Base-by-base conservation (phyloP, 2,329 filamentous ascomycete genomes). In the Elsinoe perseae region DNA sequence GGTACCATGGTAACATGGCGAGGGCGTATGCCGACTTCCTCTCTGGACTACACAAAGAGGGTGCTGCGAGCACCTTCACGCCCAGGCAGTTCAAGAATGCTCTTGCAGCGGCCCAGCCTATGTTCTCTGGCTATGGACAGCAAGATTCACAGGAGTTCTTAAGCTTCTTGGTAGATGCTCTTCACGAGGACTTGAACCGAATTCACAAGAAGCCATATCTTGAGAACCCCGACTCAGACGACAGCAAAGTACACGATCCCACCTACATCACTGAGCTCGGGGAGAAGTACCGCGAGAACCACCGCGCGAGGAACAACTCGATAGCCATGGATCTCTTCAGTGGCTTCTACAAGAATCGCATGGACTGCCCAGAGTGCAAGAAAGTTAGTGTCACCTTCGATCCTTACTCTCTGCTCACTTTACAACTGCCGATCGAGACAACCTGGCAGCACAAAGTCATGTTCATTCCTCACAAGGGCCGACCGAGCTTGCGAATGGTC, bases 351-450 rank as follows among this genome's bases (percentile, higher is more conserved):
- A 96, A 97, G 74, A 97, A 95, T 43, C 97, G 92, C 0, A 80
- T 98, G 61, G 86, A 93, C 61, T 98, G 93, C 67, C 93, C 93
- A 0, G 81, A 80, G 6, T 98, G 93, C 69, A 80, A 86, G 63
- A 98, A 97, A 73, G 87, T 97, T 71, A 96, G 91, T 80, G 95
- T 98, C 64, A 97, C 93, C 0, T 98, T 98, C 66, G 93, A 98
- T 68, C 93, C 93, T 0, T 98, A 95, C 77, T 96, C 90, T 70
- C 93, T 95, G 62, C 74, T 98, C 58, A 96, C 93, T 0, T 75
- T 98, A 21, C 93, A 95, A 57, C 75, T 98, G 30, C 93, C 93
- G 0, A 82, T 95, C 56, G 86, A 93, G 68, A 90, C 86, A 61
- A 80, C 89, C 43, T 95, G 89, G 86, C 78, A 76, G 58, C 85